phyloP scores from a whole-genome alignment of 345 rosid genomes.

The Cardamine occulta region DNA sequence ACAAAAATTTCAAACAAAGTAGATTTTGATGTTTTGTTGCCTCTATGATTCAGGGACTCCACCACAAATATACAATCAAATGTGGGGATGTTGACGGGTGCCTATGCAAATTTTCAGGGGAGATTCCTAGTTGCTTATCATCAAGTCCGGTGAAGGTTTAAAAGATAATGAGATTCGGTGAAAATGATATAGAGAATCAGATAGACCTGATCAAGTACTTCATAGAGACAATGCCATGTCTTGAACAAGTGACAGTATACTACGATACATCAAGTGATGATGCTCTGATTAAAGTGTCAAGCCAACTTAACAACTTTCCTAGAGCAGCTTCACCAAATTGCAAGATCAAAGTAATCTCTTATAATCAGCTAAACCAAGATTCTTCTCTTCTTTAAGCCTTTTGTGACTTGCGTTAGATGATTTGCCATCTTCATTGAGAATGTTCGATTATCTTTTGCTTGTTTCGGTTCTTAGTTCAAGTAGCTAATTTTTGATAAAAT shows the following conservation, averaged over 20 bases:
- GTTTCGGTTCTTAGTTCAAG: conserved; percentile 1
- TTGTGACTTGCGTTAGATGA: conserved; percentile 1
- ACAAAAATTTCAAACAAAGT: not conserved
- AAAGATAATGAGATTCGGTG: conserved; percentile 11
- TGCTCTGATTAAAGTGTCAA: not conserved
- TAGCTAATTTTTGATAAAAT: not conserved
- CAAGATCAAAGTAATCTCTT: conserved; percentile 5
- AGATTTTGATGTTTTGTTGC: not conserved
- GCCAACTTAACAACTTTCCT: not conserved
- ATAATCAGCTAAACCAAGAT: conserved; percentile 16
- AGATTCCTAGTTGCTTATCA: conserved; percentile 21
- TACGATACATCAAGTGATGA: not conserved
- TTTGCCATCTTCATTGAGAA: conserved; percentile 17
- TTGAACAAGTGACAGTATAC: conserved; percentile 6
- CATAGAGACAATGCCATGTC: conserved; percentile 27
- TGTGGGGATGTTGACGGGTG: conserved; percentile 20
- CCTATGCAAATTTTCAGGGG: conserved; percentile 29
- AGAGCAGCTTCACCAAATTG: conserved; percentile 22
- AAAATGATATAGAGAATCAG: not conserved
- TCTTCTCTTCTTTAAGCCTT: not conserved
- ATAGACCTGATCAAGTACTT: conserved; percentile 6
- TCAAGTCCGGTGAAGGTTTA: conserved; percentile 26
- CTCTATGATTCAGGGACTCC: conserved; percentile 7
- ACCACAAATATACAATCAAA: not conserved
- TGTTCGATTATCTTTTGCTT: not conserved